phyloP scores from a whole-genome alignment of 495 filamentous ascomycete genomes.

The Podospora comata region DNA sequence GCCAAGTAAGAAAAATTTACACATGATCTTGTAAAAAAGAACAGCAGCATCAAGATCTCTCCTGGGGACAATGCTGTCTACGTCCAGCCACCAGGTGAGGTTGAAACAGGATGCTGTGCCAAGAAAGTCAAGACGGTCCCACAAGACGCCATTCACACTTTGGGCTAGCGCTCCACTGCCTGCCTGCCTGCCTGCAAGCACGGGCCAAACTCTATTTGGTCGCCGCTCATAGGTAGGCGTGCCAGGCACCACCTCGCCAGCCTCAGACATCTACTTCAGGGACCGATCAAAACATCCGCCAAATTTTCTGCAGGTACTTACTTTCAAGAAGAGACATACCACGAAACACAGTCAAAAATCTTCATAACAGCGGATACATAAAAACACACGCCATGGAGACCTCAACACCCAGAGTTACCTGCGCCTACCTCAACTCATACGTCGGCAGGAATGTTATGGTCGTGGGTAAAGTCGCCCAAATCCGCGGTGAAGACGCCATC shows the following conservation, averaged over 20 bases:
- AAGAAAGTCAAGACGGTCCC: background rate
- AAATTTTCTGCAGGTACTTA: background rate
- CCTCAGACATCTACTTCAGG: background rate
- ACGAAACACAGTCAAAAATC: background rate
- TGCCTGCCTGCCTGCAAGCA: background rate
- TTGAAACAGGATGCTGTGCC: background rate
- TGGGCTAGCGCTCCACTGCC: background rate
- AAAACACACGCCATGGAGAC: conserved; percentile 26
- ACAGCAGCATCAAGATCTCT: background rate
- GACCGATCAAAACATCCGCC: background rate
- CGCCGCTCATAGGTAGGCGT: background rate
- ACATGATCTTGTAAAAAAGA: background rate
- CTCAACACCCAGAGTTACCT: conserved; percentile 68
- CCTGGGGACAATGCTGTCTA: background rate
- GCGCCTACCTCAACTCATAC: conserved; percentile 63
- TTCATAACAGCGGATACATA: background rate
- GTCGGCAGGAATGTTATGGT: conserved; percentile 73
- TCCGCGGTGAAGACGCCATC: conserved; percentile 76
- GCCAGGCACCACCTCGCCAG: background rate
- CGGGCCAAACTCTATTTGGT: conserved; percentile 13
- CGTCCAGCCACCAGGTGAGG: background rate
- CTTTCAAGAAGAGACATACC: background rate
- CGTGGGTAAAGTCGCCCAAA: conserved; percentile 75
- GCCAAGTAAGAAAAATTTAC: background rate
- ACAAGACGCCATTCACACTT: background rate